Base-by-base conservation (phyloP, 257 asterid genomes). In the Fraxinus quadrangulata region DNA sequence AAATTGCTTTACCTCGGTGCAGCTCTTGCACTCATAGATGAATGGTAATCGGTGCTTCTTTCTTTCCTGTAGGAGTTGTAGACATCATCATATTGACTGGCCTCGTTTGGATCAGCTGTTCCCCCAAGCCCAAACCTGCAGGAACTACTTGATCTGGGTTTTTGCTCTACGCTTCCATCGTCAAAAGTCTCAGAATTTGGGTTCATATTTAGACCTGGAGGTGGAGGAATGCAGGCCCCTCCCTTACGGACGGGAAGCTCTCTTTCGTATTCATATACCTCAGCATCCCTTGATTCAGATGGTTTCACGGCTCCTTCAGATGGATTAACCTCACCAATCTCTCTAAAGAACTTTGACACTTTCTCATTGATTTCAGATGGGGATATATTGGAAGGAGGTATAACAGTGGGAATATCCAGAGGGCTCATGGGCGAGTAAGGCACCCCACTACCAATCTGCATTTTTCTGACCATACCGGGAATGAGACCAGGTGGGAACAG, bases 401-500 rank as follows among this genome's bases (percentile, higher is more conserved):
- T 90, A 40, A 83, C 87, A 0, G 97, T 93, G 1, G 99, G 99
- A 70, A 96, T 96, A 79, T 96, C 99, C 59, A 96, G 88, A 76
- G 98, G 97, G 91, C 98, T 93, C 89, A 96, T 84, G 28, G 98
- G 95, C 66, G 97, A 96, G 83, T 96, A 96, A 37, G 99, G 99
- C 42, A 96, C 99, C 70, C 99, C 99, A 81, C 98, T 96, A 65
- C 99, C 99, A 66, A 96, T 93, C 89, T 93, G 99, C 99, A 96
- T 93, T 80, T 96, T 96, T 51, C 98, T 75, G 45, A 96, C 97
- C 99, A 96, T 96, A 67, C 99, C 98, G 0, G 99, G 99, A 51
- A 96, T 96, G 40, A 96, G 97, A 75, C 97, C 99, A 0, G 99
- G 99, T 0, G 99, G 99, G 67, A 96, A 96, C 77, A 96, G 75